Conservation (phyloP, 1,139 yeast genomes). For the Candida tropicalis region DNA sequence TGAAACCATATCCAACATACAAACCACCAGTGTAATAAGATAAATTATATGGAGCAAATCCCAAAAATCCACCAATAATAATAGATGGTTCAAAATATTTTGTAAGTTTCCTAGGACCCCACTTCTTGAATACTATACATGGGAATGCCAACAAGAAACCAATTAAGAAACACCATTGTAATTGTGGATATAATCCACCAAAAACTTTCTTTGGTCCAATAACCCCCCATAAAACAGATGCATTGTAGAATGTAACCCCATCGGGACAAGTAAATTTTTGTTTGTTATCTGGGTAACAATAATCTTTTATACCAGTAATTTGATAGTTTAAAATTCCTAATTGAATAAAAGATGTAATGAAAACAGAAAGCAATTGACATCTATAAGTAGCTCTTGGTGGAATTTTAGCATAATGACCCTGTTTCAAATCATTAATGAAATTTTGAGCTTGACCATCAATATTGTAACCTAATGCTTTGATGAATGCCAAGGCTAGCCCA, state of each 20-base stretch:
- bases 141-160: slow-evolving; percentile 51
- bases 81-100: slow-evolving; percentile 45
- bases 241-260: slow-evolving; percentile 51
- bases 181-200: slow-evolving; percentile 46
- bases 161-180: slow-evolving; percentile 56
- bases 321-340: slow-evolving; percentile 59
- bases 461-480: slow-evolving; percentile 60
- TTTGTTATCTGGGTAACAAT: slow-evolving; percentile 46
- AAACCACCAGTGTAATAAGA: slow-evolving; percentile 48
- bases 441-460: slow-evolving; percentile 61
- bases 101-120: slow-evolving; percentile 31
- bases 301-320: slow-evolving; percentile 37
- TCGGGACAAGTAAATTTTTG: slow-evolving; percentile 54
- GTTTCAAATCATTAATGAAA: slow-evolving; percentile 55
- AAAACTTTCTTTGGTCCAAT: slow-evolving; percentile 67
- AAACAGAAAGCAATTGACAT: slow-evolving; percentile 52
- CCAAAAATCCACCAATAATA: slow-evolving; percentile 41
- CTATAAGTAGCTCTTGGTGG: slow-evolving; percentile 67
- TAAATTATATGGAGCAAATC: slow-evolving; percentile 52
- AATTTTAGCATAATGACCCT: slow-evolving; percentile 62
- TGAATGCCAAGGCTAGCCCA: slow-evolving; percentile 56
- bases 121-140: slow-evolving; percentile 44
- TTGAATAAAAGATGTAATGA: slow-evolving; percentile 47
- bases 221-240: slow-evolving; percentile 67
- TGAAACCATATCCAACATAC: slow-evolving; percentile 44